Percentiles rank a stretch among this genome's conserved stretches.
These are phyloP conservation scores for Pleurotus tuoliensis DNA, from an alignment of 768 basidiomycete species.

Conservation along the genomic window DNA sequence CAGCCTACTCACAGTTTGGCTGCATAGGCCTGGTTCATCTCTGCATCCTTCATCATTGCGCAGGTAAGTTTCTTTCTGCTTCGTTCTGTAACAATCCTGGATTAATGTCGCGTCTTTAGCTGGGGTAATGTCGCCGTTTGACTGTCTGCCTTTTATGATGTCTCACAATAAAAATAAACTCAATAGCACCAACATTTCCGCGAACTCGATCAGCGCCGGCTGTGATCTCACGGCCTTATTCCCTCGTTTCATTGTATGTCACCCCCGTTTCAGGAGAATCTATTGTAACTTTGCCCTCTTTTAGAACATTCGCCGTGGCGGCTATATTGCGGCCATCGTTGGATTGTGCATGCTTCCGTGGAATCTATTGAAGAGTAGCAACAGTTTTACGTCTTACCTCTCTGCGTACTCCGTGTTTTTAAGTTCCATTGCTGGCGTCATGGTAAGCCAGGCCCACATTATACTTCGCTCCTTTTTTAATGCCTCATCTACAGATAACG, in stretches of 20 bases:
- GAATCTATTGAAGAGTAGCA: conserved; percentile 72
- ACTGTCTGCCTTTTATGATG: not conserved
- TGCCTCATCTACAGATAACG: conserved; percentile 43
- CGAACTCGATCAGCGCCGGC: conserved; percentile 80
- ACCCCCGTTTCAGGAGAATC: conserved; percentile 1
- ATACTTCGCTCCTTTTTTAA: not conserved
- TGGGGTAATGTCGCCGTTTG: conserved; percentile 12
- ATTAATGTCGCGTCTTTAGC: conserved; percentile 5
- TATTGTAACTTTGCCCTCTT: not conserved
- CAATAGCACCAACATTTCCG: conserved; percentile 70
- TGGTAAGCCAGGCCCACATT: conserved; percentile 38
- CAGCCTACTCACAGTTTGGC: not conserved
- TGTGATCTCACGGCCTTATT: conserved; percentile 78
- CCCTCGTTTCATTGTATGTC: conserved; percentile 67
- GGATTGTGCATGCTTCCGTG: conserved; percentile 75
- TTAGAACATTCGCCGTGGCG: conserved; percentile 80
- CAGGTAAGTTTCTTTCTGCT: conserved; percentile 36
- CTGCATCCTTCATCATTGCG: conserved; percentile 74
- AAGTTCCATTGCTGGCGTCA: conserved; percentile 77
- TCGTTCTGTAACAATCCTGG: not conserved
- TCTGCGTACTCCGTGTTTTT: conserved; percentile 81
- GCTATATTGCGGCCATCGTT: conserved; percentile 77
- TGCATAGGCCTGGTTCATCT: conserved; percentile 69
- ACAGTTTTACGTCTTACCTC: conserved; percentile 75
- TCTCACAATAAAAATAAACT: conserved; percentile 6